Conservation (phyloP, 75 land plant genomes). For the Adiantum capillusveneris region DNA sequence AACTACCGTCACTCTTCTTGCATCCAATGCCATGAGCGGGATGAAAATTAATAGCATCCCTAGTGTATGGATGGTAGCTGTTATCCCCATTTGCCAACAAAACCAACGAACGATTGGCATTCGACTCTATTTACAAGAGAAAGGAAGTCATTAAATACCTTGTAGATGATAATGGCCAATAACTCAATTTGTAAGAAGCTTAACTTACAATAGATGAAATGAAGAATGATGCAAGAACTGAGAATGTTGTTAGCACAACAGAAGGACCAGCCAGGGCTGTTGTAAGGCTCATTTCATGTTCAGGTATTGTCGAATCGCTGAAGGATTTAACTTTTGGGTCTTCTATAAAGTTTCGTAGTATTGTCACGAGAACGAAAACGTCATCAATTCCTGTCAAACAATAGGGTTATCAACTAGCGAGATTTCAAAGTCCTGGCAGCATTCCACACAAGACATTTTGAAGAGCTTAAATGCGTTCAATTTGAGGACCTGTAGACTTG, state of each 20-base stretch:
- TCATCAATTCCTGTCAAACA: conserved; percentile 33
- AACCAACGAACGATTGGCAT: conserved; percentile 43
- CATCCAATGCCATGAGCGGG: conserved; percentile 40
- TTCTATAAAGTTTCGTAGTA: conserved; percentile 25
- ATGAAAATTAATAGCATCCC: conserved; percentile 40
- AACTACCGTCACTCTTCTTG: conserved; percentile 34
- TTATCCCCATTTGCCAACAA: conserved; percentile 52
- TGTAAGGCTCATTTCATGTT: conserved; percentile 32
- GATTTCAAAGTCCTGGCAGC: too few species aligned
- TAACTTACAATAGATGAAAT: conserved; percentile 41
- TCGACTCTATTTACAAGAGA: conserved; percentile 31
- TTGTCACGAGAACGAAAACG: conserved; percentile 36
- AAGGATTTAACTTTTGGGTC: conserved; percentile 3
- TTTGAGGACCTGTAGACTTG: too few species aligned
- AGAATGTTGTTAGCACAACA: conserved; percentile 42
- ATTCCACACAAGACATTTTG: too few species aligned
- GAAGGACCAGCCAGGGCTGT: conserved; percentile 43
- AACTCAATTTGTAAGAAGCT: too few species aligned
- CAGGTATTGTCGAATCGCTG: conserved; percentile 8
- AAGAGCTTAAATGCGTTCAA: too few species aligned
- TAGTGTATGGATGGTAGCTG: conserved; percentile 34
- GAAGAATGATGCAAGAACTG: conserved; percentile 40
- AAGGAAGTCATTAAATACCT: too few species aligned
- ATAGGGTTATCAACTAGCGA: too few species aligned
- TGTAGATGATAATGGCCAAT: too few species aligned